These are phyloP conservation scores for Mucor sp. DNA, from an alignment of 371 early-diverging fungal genomes.

Conservation along the genomic window DNA sequence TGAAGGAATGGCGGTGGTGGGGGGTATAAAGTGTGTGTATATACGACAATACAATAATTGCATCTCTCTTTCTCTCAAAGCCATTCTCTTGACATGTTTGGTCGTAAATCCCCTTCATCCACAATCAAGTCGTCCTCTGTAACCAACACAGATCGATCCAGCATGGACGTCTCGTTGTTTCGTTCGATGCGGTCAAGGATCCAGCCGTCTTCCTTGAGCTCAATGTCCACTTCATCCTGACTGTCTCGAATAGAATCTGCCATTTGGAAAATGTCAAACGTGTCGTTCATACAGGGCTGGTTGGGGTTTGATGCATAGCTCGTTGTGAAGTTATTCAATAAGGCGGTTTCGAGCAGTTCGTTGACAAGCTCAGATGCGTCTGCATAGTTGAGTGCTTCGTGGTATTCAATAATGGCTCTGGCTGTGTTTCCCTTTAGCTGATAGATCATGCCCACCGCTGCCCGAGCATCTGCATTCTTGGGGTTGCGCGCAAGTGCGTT, in stretches of 20 bases:
- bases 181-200: background rate
- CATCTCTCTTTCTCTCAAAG: background rate
- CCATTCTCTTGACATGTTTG: slow-evolving; percentile 9
- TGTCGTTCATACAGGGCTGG: background rate
- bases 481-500: slow-evolving; percentile 49
- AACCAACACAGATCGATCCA: no score
- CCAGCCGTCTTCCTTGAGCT: slow-evolving; percentile 1
- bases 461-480: slow-evolving; percentile 32
- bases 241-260: background rate
- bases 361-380: slow-evolving; percentile 3
- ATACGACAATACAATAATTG: background rate
- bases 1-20: background rate
- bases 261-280: slow-evolving; percentile 11
- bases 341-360: slow-evolving; percentile 12
- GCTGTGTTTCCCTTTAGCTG: slow-evolving; percentile 48
- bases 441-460: slow-evolving; percentile 55
- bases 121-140: slow-evolving; percentile 14
- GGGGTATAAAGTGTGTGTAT: background rate
- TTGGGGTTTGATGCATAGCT: background rate
- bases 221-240: slow-evolving; percentile 12
- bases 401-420: slow-evolving; percentile 60
- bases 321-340: background rate
- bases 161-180: background rate
- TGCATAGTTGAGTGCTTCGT: slow-evolving; percentile 35
- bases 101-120: slow-evolving; percentile 17